Evolutionary conservation across 768 basidiomycete species (phyloP).

Genomic region (Gymnopilus junonius): DNA sequence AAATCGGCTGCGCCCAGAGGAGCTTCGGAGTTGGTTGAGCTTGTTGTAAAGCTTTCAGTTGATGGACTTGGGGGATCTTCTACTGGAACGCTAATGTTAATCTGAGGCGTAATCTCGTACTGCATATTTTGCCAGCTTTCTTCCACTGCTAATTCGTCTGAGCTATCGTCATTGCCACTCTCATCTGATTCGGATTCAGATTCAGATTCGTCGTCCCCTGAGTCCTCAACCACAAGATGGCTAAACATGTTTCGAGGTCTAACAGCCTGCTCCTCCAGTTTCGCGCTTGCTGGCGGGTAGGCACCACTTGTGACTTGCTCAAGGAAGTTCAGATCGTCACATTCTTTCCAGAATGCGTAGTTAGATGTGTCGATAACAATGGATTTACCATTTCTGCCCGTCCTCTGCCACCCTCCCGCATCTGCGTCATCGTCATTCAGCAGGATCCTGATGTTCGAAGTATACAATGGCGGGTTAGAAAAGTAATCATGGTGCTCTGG

Average conservation of each 20-base stretch:
- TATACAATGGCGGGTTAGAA: constrained; percentile 50
- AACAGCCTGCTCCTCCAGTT: background rate
- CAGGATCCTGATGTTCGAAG: constrained; percentile 26
- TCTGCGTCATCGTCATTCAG: background rate
- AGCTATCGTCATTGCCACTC: background rate
- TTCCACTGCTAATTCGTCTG: background rate
- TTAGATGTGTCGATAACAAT: constrained; percentile 31
- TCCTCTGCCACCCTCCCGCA: background rate
- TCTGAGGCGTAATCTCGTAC: background rate
- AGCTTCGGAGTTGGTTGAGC: background rate
- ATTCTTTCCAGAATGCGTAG: constrained; percentile 57
- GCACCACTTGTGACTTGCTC: constrained; percentile 14
- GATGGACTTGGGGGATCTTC: background rate
- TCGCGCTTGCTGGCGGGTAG: background rate
- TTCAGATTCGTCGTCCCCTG: background rate
- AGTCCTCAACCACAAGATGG: background rate
- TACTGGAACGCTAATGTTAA: background rate
- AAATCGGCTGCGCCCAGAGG: background rate
- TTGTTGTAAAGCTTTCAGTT: background rate
- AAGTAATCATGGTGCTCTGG: constrained; percentile 54
- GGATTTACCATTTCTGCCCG: constrained; percentile 7
- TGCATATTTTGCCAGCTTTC: constrained; percentile 4
- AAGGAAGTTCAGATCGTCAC: constrained; percentile 53
- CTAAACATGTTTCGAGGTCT: background rate
- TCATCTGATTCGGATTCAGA: background rate